Evolutionary conservation across 306 rosid species (phyloP), one percentile per base, ranked within the genome.

Genomic region (Lotus japonicus): DNA sequence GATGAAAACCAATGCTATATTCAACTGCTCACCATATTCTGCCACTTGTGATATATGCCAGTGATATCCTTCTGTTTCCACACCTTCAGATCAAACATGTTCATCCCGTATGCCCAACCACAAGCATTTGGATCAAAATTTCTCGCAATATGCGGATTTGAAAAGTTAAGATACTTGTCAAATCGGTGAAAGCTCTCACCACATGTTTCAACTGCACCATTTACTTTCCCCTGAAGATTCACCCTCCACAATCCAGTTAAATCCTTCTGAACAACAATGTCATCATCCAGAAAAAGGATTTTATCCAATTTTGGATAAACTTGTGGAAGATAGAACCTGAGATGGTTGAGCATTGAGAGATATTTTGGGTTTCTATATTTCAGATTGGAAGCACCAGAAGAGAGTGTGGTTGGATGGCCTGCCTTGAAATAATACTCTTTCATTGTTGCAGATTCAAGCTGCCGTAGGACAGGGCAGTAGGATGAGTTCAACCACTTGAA

Each of bases 51-150:
- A 87, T 95, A 88, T 77, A 88, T 87, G 77, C 96, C 96, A 12
- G 99, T 88, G 65, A 95, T 88, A 75, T 95, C 92, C 76, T 78
- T 86, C 83, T 70, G 81, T 75, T 95, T 90, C 99, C 99, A 94
- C 78, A 74, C 96, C 82, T 84, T 83, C 44, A 95, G 86, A 85
- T 95, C 97, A 78, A 95, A 95, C 45, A 90, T 62, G 77, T 95
- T 95, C 99, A 95, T 90, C 45, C 99, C 99, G 9, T 90, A 90
- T 4, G 99, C 99, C 99, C 97, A 90, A 45, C 97, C 97, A 56
- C 99, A 90, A 28, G 97, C 95, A 80, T 88, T 88, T 16, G 97
- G 99, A 77, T 88, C 87, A 78, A 95, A 90, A 49, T 85, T 80
- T 82, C 90, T 88, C 11, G 99, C 92, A 69, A 95, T 95, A 59